Evolutionary conservation across 2,329 filamentous ascomycete species (phyloP).

Genomic region (Verticillium longisporum): DNA sequence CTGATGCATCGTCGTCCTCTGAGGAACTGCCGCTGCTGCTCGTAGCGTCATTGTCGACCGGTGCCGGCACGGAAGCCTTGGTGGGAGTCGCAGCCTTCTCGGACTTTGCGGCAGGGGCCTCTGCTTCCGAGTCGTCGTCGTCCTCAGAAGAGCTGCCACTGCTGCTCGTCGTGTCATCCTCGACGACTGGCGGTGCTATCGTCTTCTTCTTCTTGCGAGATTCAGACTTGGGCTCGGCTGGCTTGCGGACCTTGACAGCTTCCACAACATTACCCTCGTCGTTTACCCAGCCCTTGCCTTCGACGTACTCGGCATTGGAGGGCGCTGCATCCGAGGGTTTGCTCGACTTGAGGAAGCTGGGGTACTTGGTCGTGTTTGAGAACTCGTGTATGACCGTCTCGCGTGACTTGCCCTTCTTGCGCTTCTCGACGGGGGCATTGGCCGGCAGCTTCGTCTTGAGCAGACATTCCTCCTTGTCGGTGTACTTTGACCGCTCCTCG

Average conservation of each 20-base stretch:
- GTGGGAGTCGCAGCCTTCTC: constrained; percentile 5
- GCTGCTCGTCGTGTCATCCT: constrained; percentile 30
- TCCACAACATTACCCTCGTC: constrained; percentile 71
- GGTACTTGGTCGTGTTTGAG: constrained; percentile 73
- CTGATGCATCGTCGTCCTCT: constrained; percentile 6
- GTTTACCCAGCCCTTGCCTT: constrained; percentile 86
- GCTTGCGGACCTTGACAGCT: constrained; percentile 33
- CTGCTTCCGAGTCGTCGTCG: constrained; percentile 22
- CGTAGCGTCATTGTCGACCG: constrained; percentile 14
- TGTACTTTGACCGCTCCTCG: constrained; percentile 68
- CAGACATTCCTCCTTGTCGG: constrained; percentile 71
- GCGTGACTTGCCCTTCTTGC: constrained; percentile 44
- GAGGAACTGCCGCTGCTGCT: constrained; percentile 17
- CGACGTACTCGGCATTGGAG: constrained; percentile 58
- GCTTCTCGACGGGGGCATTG: constrained; percentile 35
- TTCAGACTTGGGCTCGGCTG: constrained; percentile 17
- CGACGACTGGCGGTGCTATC: constrained; percentile 3
- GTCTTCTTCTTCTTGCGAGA: constrained; percentile 18
- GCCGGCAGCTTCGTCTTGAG: constrained; percentile 70
- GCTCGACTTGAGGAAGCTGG: constrained; percentile 66
- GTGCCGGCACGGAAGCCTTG: constrained; percentile 9
- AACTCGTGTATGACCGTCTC: constrained; percentile 83
- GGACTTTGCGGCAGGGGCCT: constrained; percentile 4
- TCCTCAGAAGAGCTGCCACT: constrained; percentile 27
- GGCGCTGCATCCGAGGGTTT: constrained; percentile 33